These are phyloP conservation scores for Arctium lappa DNA, from an alignment of 129 eudicot species.

Conservation along the genomic window DNA sequence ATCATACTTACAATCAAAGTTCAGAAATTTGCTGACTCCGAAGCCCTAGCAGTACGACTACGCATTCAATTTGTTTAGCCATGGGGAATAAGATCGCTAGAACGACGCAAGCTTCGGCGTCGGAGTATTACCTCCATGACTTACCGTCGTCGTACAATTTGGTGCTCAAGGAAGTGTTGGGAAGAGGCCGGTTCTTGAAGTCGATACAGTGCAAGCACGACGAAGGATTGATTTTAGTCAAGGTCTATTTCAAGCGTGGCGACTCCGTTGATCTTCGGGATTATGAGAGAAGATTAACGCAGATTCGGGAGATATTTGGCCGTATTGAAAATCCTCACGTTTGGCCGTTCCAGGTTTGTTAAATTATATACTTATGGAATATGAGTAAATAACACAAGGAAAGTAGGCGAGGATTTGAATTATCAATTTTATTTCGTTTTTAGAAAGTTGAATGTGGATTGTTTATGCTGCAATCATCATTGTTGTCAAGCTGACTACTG, in stretches of 20 bases:
- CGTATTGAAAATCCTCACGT: constrained; percentile 75
- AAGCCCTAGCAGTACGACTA: constrained; percentile 17
- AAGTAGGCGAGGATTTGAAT: not conserved
- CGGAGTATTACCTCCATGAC: constrained; percentile 94
- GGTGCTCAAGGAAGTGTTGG: constrained; percentile 88
- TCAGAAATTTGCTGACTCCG: not conserved
- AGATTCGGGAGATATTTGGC: constrained; percentile 58
- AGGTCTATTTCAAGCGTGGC: constrained; percentile 95
- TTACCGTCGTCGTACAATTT: constrained; percentile 88
- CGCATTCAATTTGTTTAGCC: not conserved
- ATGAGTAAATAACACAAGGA: not conserved
- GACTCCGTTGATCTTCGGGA: constrained; percentile 84
- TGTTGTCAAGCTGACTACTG: not conserved
- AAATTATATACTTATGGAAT: not conserved
- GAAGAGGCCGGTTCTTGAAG: constrained; percentile 80
- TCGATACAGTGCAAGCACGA: constrained; percentile 95
- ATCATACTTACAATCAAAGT: not conserved
- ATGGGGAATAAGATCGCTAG: constrained; percentile 95
- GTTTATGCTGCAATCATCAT: not conserved
- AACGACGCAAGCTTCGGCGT: constrained; percentile 94
- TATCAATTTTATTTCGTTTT: not conserved
- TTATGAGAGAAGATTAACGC: constrained; percentile 63
- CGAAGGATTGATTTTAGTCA: constrained; percentile 88
- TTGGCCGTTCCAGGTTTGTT: constrained; percentile 93
- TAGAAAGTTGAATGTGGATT: not conserved